These are phyloP conservation scores for Euptelea pleiosperma DNA, from an alignment of 164 flowering plant genomes.

Conservation along the genomic window DNA sequence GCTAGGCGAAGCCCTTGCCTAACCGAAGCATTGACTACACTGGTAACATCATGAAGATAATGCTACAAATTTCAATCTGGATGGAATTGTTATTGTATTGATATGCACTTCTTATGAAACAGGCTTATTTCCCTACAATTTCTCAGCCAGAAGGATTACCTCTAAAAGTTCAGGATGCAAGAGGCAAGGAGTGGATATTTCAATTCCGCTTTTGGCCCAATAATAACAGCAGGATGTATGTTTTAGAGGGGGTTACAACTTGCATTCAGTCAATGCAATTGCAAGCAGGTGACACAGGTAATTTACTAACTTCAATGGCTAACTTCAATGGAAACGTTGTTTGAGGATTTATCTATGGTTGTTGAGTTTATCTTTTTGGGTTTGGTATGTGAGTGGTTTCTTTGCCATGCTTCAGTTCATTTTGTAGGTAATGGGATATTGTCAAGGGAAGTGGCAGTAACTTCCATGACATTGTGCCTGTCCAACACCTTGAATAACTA, in stretches of 20 bases:
- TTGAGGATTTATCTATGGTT: no score
- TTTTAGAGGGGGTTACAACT: constrained; percentile 89
- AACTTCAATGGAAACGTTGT: background rate
- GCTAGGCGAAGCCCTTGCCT: no score
- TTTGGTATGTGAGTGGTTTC: no score
- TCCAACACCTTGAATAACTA: no score
- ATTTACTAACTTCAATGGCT: constrained; percentile 8
- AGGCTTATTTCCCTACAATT: constrained; percentile 87
- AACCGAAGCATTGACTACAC: no score
- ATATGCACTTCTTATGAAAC: constrained; percentile 20
- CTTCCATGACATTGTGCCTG: no score
- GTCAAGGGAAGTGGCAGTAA: no score
- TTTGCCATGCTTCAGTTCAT: background rate
- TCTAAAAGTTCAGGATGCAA: constrained; percentile 72
- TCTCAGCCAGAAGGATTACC: constrained; percentile 96
- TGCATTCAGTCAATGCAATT: constrained; percentile 92
- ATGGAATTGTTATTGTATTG: background rate
- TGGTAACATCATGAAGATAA: no score
- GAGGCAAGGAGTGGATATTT: constrained; percentile 86
- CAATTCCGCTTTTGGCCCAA: constrained; percentile 97
- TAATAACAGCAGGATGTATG: constrained; percentile 96
- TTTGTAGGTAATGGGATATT: background rate
- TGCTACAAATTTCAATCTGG: background rate
- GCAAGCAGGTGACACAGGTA: constrained; percentile 96
- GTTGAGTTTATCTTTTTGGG: no score